Conservation (phyloP, 2,329 filamentous ascomycete species). For the Xylariaceae sp. region DNA sequence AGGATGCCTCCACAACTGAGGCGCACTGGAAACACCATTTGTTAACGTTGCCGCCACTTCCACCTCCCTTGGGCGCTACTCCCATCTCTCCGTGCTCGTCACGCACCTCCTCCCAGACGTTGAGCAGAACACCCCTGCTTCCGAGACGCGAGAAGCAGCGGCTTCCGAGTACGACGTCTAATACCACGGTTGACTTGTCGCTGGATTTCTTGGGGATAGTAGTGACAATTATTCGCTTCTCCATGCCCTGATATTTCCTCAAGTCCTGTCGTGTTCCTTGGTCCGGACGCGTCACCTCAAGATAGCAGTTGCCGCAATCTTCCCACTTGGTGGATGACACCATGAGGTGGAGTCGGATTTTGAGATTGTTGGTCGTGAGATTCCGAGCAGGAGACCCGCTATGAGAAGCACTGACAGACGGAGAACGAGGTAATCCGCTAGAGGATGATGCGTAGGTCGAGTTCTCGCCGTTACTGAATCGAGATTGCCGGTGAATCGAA, state of each 20-base stretch:
- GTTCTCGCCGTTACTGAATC: conserved; percentile 47
- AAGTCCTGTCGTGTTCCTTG: conserved; percentile 55
- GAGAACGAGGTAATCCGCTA: conserved; percentile 48
- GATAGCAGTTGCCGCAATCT: conserved; percentile 76
- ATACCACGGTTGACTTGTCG: conserved; percentile 47
- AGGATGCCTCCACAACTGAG: conserved; percentile 48
- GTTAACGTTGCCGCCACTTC: conserved; percentile 48
- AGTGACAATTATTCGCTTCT: conserved; percentile 80
- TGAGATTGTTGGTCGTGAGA: conserved; percentile 70
- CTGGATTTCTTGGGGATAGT: conserved; percentile 60
- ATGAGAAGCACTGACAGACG: conserved; percentile 51
- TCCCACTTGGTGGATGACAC: conserved; percentile 78
- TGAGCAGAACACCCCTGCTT: conserved; percentile 79
- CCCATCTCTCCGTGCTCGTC: conserved; percentile 55
- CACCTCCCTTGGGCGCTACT: conserved; percentile 46
- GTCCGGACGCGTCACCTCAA: conserved; percentile 77
- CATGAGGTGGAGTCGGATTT: conserved; percentile 79
- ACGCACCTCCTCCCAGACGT: conserved; percentile 75
- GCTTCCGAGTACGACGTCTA: conserved; percentile 81
- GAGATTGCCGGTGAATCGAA: conserved; percentile 58
- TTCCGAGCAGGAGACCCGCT: conserved; percentile 44
- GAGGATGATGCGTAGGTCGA: conserved; percentile 59
- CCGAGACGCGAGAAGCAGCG: conserved; percentile 81
- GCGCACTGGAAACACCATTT: conserved; percentile 61
- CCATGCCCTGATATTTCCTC: conserved; percentile 58